These are phyloP conservation scores for Cordyceps cateniannulata DNA, from an alignment of 2,329 filamentous ascomycete species.

Conservation along the genomic window DNA sequence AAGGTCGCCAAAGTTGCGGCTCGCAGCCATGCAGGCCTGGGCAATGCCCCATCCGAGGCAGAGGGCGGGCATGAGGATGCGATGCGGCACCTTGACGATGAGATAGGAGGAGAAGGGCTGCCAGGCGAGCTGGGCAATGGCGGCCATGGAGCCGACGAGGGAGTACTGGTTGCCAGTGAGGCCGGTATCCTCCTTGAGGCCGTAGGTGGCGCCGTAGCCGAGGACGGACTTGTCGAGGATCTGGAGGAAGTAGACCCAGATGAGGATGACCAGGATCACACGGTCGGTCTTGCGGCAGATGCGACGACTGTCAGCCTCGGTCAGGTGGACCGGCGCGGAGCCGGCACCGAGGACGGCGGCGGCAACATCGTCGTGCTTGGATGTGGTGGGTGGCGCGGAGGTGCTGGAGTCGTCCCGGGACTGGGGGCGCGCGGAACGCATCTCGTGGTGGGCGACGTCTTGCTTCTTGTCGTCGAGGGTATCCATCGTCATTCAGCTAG, in stretches of 20 bases:
- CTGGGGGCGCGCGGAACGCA: not conserved
- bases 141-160: constrained; percentile 48
- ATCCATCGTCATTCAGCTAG: not conserved
- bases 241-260: constrained; percentile 55
- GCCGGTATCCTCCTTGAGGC: constrained; percentile 41
- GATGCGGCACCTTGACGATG: constrained; percentile 55
- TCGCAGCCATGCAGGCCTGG: constrained; percentile 39
- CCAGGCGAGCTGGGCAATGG: constrained; percentile 55
- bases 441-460: constrained; percentile 14
- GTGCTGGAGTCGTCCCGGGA: constrained; percentile 1
- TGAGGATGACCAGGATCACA: constrained; percentile 46
- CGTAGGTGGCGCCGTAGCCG: constrained; percentile 52
- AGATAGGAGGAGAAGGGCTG: constrained; percentile 53
- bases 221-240: constrained; percentile 54
- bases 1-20: constrained; percentile 40
- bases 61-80: constrained; percentile 48
- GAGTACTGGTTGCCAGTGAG: constrained; percentile 51
- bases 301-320: constrained; percentile 35
- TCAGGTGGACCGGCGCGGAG: not conserved
- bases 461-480: constrained; percentile 7
- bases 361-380: constrained; percentile 8
- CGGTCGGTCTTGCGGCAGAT: constrained; percentile 57
- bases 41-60: constrained; percentile 39
- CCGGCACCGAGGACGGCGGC: not conserved
- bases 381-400: not conserved